Evolutionary conservation across 345 rosid genomes (phyloP).

Genomic region (Cardamine chenopodiifolia): DNA sequence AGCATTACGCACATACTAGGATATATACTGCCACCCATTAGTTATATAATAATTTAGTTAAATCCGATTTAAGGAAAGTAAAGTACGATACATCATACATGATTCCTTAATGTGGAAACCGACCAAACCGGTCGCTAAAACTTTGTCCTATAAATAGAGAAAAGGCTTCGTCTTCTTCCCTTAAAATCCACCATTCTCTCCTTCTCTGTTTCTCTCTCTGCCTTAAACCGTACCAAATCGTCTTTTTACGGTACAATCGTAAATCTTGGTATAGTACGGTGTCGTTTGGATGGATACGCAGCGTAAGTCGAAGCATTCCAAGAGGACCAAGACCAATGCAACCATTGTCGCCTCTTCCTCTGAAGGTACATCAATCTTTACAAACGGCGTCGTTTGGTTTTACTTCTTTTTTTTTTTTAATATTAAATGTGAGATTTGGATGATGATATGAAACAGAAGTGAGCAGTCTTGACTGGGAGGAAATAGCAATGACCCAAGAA

Average conservation of each 20-base stretch:
- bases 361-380: constrained; percentile 20
- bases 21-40: constrained; percentile 16
- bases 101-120: constrained; percentile 32
- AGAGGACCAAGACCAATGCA: constrained; percentile 12
- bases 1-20: constrained; percentile 15
- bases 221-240: constrained; percentile 10
- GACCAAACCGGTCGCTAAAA: constrained; percentile 39
- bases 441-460: constrained; percentile 49
- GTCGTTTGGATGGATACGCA: constrained; percentile 36
- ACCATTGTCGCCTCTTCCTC: constrained; percentile 34
- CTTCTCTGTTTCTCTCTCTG: not conserved
- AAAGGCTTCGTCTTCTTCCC: constrained; percentile 16
- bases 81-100: constrained; percentile 5
- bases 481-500: constrained; percentile 50
- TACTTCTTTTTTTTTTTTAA: not conserved
- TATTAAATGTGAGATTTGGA: not conserved
- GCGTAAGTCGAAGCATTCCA: constrained; percentile 42
- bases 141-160: constrained; percentile 32
- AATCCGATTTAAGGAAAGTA: constrained; percentile 15
- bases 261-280: constrained; percentile 1
- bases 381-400: not conserved
- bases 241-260: not conserved
- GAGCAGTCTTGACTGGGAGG: constrained; percentile 54
- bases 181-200: not conserved
- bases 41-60: not conserved